Evolutionary conservation across 2,329 filamentous ascomycete genomes (phyloP), one percentile per base, ranked within the genome.

Genomic region (Aspergillus caelatus): DNA sequence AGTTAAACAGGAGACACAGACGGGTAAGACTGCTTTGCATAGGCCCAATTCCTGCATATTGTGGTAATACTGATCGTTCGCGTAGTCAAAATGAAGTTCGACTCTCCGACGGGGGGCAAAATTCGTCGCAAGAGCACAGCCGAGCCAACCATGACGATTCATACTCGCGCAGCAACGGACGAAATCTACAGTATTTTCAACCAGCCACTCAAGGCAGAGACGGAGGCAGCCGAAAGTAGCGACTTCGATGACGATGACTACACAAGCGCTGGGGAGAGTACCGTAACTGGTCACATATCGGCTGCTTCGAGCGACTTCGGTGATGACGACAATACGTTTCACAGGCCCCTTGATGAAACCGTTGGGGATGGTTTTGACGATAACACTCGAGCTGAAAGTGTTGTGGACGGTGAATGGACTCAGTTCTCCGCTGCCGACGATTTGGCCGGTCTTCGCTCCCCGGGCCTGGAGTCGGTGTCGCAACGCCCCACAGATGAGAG

Each of bases 131-230:
- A 91, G 76, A 89, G 89, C 58, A 84, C 84, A 12, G 80, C 83
- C 41, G 94, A 98, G 77, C 92, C 94, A n/a, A 99, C 95, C 1
- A 97, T 99, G 94, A 99, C 95, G 0, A 87, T 99, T 68, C 93
- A 98, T 74, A 99, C 95, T 14, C 92, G 88, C 71, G 94, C 95
- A 68, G 95, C 95, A 5, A 97, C 94, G 66, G 94, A 98, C 70
- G 95, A 99, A 70, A 97, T 99, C 58, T 98, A 98, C 72, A 93
- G 93, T 62, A 92, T 99, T 55, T 99, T 98, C 80, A 98, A 95
- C 72, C 91, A 95, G 62, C 94, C 95, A 1, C 77, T 94, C 41
- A 84, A 85, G 65, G 80, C 81, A 3, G 77, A 81, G 61, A 71
- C 81, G 2, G 79, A 80, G 36, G 85, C 83, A 28, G 83, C 84